Conservation (phyloP, 495 filamentous ascomycete species). For the Aspergillus steynii region DNA sequence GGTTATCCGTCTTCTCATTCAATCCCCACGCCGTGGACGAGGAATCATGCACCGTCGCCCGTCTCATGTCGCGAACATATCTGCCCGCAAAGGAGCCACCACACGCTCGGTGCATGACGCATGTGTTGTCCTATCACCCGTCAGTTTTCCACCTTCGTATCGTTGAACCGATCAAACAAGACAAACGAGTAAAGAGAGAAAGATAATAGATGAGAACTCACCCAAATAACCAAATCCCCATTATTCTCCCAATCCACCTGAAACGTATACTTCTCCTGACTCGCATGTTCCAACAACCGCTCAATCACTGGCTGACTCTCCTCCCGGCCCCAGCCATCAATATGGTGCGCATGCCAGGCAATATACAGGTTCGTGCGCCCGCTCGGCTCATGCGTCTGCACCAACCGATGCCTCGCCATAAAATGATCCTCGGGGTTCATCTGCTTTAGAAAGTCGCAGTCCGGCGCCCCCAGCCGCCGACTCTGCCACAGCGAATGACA, state of each 20-base stretch:
- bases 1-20: constrained; percentile 28
- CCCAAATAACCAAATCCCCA: constrained; percentile 60
- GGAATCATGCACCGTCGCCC: constrained; percentile 55
- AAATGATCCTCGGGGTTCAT: constrained; percentile 42
- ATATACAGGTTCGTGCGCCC: constrained; percentile 56
- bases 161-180: too few species aligned
- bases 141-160: neutral
- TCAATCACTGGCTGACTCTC: constrained; percentile 41
- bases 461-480: constrained; percentile 53
- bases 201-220: neutral
- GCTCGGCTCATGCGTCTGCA: constrained; percentile 54
- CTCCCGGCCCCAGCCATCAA: constrained; percentile 46
- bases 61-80: constrained; percentile 52
- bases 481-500: constrained; percentile 56
- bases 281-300: constrained; percentile 46
- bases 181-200: too few species aligned
- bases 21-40: constrained; percentile 35
- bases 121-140: constrained; percentile 42
- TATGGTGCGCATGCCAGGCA: constrained; percentile 56
- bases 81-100: constrained; percentile 52
- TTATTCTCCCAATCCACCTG: constrained; percentile 48
- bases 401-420: constrained; percentile 51
- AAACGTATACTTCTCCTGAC: constrained; percentile 50
- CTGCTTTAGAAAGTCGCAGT: constrained; percentile 40
- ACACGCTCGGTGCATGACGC: constrained; percentile 54